Evolutionary conservation across 2,329 filamentous ascomycete species (phyloP), one percentile per base, ranked within the genome.

Genomic region (Epichloe gansuensis): DNA sequence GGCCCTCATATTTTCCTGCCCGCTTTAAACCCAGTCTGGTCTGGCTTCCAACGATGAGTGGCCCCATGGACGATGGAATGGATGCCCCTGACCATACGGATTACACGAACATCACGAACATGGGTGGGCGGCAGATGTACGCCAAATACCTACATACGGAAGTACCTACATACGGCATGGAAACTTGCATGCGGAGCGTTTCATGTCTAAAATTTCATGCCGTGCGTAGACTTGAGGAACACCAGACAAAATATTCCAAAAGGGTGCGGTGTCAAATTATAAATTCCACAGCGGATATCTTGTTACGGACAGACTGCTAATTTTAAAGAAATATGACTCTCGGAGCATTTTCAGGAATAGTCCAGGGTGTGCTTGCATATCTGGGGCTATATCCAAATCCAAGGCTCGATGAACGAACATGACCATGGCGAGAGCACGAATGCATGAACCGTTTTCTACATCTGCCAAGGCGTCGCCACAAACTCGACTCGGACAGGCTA

Each of bases 81-180:
- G 34, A 25, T 46, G 34, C 35, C 42, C 39, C 25, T 17, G 23
- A 13, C 49, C 43, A 46, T n/a, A 46, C 47, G 47, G 47, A 17
- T 21, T 21, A 21, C 17, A 21, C 17, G 17, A 21, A 21, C 17
- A 21, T 39, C 3, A 17, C 17, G 25, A 23, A 47, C 52, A 51
- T 47, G 48, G 52, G 39, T 51, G 11, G 4, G 37, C 48, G 52
- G 52, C 52, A 54, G 44, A 51, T 51, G 52, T 15, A 23, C 31
- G 34, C 47, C 48, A 31, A 53, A 41, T 41, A 43, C 34, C 46
- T 47, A 34, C 31, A 47, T 38, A n/a, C 43, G 43, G 25, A 46
- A 46, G 35, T 47, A 46, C 23, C 49, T 50, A 39, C 43, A 46
- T 49, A 42, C 31, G 46, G 28, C 39, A 37, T 7, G 28, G n/a